Evolutionary conservation across 23 red algal genomes (phyloP).

Genomic region (Gracilaria domingensis): DNA sequence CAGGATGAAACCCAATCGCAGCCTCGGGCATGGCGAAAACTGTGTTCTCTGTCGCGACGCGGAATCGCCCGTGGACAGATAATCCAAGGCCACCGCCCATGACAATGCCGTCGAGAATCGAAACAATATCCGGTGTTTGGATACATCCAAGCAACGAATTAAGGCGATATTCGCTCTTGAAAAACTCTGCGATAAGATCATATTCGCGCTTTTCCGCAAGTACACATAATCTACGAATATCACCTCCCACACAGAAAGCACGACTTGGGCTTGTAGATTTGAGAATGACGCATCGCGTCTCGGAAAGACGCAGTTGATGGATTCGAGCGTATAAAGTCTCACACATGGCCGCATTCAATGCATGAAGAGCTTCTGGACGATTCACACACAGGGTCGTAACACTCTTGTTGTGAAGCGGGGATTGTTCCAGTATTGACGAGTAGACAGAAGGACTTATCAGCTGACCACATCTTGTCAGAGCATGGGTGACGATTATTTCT

Average conservation of each 20-base stretch:
- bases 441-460: background rate
- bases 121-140: conserved; percentile 40
- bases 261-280: conserved; percentile 14
- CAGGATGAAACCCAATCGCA: conserved; percentile 87
- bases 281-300: conserved; percentile 54
- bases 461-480: background rate
- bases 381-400: conserved; percentile 66
- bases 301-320: background rate
- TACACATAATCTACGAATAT: conserved; percentile 69
- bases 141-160: conserved; percentile 69
- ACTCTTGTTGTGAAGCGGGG: background rate
- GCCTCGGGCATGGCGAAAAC: conserved; percentile 96
- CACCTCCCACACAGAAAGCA: conserved; percentile 95
- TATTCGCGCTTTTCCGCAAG: conserved; percentile 30
- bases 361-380: conserved; percentile 71
- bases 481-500: conserved; percentile 10
- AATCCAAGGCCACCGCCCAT: conserved; percentile 97
- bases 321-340: conserved; percentile 49
- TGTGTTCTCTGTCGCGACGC: conserved; percentile 85
- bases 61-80: conserved; percentile 85
- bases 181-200: conserved; percentile 51
- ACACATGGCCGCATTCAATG: conserved; percentile 58
- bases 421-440: background rate
- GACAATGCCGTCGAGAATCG: conserved; percentile 90
- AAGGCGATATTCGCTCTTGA: conserved; percentile 78